A percentile compares a stretch with the other conserved stretches of the same genome.
phyloP scores from a whole-genome alignment of 768 basidiomycete species.

The Antrodiella citrinella region DNA sequence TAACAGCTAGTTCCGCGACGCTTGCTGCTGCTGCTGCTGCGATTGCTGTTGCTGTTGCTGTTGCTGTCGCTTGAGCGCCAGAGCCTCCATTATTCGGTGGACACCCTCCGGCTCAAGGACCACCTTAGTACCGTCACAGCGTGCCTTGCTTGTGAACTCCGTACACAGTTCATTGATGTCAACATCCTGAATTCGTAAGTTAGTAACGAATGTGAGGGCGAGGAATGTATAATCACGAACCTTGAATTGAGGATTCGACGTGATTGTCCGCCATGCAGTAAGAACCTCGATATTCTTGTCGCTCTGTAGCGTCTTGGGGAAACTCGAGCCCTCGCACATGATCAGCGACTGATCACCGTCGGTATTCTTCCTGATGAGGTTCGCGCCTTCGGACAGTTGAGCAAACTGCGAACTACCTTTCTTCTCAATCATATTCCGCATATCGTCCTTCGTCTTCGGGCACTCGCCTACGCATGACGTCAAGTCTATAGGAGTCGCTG shows the following conservation, averaged over 20 bases:
- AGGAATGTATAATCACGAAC: slow-evolving; percentile 31
- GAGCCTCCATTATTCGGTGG: slow-evolving; percentile 34
- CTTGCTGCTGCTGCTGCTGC: no score
- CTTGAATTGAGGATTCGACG: slow-evolving; percentile 68
- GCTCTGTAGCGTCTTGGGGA: slow-evolving; percentile 61
- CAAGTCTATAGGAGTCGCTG: not conserved
- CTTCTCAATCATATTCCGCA: slow-evolving; percentile 39
- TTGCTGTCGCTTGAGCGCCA: slow-evolving; percentile 23
- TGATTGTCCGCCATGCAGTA: slow-evolving; percentile 73
- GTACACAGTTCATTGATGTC: slow-evolving; percentile 75
- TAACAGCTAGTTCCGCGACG: no score
- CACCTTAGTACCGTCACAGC: slow-evolving; percentile 78
- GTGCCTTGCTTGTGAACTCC: slow-evolving; percentile 75
- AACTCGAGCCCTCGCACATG: slow-evolving; percentile 57
- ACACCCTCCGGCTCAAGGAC: slow-evolving; percentile 53
- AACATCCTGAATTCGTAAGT: slow-evolving; percentile 40
- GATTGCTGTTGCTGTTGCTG: no score
- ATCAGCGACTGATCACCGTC: slow-evolving; percentile 42
- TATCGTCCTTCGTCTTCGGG: slow-evolving; percentile 49
- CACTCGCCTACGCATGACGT: slow-evolving; percentile 24
- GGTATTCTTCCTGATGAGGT: slow-evolving; percentile 29
- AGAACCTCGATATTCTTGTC: slow-evolving; percentile 73
- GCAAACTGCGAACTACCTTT: slow-evolving; percentile 59
- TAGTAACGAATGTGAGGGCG: not conserved
- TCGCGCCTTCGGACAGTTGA: slow-evolving; percentile 14